Conservation (phyloP, 2,329 filamentous ascomycete genomes). For the Hypoxylon sp. region DNA sequence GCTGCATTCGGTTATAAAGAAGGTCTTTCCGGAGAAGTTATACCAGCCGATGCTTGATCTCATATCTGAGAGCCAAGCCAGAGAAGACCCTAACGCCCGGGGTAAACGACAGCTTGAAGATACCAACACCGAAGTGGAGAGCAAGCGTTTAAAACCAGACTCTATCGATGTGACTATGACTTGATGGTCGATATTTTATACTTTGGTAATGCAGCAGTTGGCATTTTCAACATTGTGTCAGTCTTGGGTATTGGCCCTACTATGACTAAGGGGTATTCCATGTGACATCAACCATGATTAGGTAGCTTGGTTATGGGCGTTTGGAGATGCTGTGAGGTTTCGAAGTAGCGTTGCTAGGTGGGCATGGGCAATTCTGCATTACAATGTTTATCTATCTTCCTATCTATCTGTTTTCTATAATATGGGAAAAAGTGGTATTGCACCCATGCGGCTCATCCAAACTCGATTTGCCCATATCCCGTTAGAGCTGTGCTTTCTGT, state of each 20-base stretch:
- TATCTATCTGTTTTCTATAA: slow-evolving; percentile 8
- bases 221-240: neutral
- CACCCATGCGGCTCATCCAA: slow-evolving; percentile 12
- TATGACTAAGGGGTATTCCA: neutral
- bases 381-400: slow-evolving; percentile 7
- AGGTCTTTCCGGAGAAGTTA: slow-evolving; percentile 6
- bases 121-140: neutral
- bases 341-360: no score
- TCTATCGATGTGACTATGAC: neutral
- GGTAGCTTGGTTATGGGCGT: neutral
- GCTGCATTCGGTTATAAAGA: slow-evolving; percentile 1
- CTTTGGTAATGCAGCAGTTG: neutral
- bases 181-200: neutral
- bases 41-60: slow-evolving; percentile 12
- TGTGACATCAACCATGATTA: neutral
- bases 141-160: slow-evolving; percentile 15
- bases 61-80: neutral
- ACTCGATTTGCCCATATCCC: slow-evolving; percentile 5
- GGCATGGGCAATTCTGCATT: neutral
- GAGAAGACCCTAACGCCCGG: neutral
- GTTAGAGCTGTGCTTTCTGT: slow-evolving; percentile 3
- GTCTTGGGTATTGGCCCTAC: neutral
- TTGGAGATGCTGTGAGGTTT: neutral
- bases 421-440: slow-evolving; percentile 6
- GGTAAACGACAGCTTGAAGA: slow-evolving; percentile 5